Base-by-base conservation (phyloP, 192 early-diverging fungal genomes). In the Coemansia sp. region DNA sequence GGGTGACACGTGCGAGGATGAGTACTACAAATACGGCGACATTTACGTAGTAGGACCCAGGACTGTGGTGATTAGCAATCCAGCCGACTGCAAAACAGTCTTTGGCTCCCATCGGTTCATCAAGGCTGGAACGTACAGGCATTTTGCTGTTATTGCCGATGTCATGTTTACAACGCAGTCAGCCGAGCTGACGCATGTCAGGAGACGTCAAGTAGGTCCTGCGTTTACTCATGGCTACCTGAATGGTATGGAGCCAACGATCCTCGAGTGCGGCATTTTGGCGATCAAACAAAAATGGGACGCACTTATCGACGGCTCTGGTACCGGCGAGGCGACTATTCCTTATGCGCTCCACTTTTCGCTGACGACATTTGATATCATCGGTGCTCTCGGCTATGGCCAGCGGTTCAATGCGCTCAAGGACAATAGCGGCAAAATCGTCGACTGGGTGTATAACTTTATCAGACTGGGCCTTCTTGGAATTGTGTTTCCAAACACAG, bases 371-470 rank as follows among this genome's bases (percentile, higher is more conserved):
- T 74, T 73, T 23, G 79, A 81, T 30, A 61, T 75, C 2, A 68
- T 81, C 33, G 64, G 72, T 26, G 61, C 65, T 0, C 63, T 75
- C 25, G 79, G 71, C 2, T 81, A 57, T 34, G 79, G 79, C 25
- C 71, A 76, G 62, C 55, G 56, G 15, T 75, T 81, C 29, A 30
- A 73, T 30, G 66, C 71, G 4, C 61, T 81, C 10, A 48, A 43
- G 4, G 58, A 76, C 39, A 56, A 72, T 46, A 64, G 61, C 12
- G 42, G 58, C 23, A 31, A 58, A 53, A 65, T 76, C 4, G 43
- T 72, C 29, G 52, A 64, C 20, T 74, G 72, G 72, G 60, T 75
- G 20, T 10, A 63, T 4, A 28, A 62, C 29, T 71, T 53, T 42
- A 64, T 60, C 26, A 58, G 31, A 30, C 60, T 71, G 13, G 64